phyloP scores from a whole-genome alignment of 1,284 basidiomycete genomes.

The Marasmius oreades region DNA sequence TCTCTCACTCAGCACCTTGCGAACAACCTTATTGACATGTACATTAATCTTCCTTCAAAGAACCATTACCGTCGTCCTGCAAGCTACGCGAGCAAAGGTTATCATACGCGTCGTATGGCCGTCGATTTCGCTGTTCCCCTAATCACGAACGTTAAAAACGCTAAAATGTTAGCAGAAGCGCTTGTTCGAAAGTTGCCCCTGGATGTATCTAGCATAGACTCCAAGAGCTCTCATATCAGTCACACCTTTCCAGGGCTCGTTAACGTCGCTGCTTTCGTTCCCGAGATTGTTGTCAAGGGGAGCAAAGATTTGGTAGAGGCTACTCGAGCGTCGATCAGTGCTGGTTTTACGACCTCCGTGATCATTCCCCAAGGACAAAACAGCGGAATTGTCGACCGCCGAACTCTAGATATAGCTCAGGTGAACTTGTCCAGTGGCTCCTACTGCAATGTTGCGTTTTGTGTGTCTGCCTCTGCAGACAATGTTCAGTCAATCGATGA shows the following conservation, averaged over 20 bases:
- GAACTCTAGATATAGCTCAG: conserved; percentile 67
- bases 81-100: conserved; percentile 96
- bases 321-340: conserved; percentile 79
- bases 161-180: conserved; percentile 95
- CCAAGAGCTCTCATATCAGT: conserved; percentile 91
- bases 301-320: conserved; percentile 67
- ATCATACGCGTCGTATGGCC: conserved; percentile 97
- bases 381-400: conserved; percentile 63
- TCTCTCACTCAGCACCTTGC: conserved; percentile 93
- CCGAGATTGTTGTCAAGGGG: conserved; percentile 58
- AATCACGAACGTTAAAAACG: conserved; percentile 99
- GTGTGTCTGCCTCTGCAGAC: conserved; percentile 68
- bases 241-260: conserved; percentile 92
- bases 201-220: conserved; percentile 89
- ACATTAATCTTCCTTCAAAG: conserved; percentile 98
- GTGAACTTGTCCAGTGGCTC: conserved; percentile 60
- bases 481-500: conserved; percentile 73
- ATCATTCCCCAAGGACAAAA: conserved; percentile 71
- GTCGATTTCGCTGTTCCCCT: conserved; percentile 98
- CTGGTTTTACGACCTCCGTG: conserved; percentile 84
- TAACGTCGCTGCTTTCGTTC: conserved; percentile 89
- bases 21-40: conserved; percentile 97
- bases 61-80: conserved; percentile 97
- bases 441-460: conserved; percentile 86
- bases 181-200: conserved; percentile 86